Percentiles rank a stretch among this genome's conserved stretches.
Conservation (phyloP, 768 basidiomycete genomes). For the Termitomyces bulborhizus region DNA sequence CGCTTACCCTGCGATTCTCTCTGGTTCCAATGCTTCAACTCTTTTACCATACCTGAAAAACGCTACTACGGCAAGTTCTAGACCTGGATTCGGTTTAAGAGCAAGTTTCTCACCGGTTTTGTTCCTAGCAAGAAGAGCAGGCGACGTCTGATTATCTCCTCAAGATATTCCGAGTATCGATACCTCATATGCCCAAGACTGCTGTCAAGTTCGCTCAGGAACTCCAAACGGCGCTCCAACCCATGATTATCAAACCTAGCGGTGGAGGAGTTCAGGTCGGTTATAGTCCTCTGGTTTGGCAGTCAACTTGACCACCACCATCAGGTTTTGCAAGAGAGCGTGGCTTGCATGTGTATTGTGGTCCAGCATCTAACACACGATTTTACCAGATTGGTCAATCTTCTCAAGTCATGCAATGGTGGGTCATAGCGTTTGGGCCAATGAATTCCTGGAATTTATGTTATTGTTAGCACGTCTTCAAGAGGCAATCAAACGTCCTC, state of each 20-base stretch:
- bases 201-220: conserved; percentile 85
- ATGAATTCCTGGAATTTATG: background rate
- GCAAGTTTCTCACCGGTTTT: background rate
- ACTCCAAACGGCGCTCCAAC: conserved; percentile 73
- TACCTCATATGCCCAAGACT: conserved; percentile 87
- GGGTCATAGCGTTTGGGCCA: conserved; percentile 12
- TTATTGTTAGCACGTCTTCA: conserved; percentile 49
- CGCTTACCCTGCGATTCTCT: conserved; percentile 81
- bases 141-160: conserved; percentile 80
- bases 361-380: conserved; percentile 86
- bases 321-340: conserved; percentile 84
- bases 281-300: background rate
- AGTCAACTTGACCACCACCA: background rate
- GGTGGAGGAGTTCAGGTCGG: conserved; percentile 61
- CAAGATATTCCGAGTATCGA: conserved; percentile 78
- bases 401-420: conserved; percentile 87
- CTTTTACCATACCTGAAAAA: conserved; percentile 89
- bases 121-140: conserved; percentile 69
- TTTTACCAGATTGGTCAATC: conserved; percentile 65
- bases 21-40: conserved; percentile 75
- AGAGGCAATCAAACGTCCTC: conserved; percentile 43
- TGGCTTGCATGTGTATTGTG: conserved; percentile 87
- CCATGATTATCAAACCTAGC: conserved; percentile 86
- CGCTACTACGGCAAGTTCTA: conserved; percentile 53
- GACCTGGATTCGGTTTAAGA: background rate